Evolutionary conservation across 2,329 filamentous ascomycete genomes (phyloP), one percentile per base, ranked within the genome.

Genomic region (Exserohilum rostratum): DNA sequence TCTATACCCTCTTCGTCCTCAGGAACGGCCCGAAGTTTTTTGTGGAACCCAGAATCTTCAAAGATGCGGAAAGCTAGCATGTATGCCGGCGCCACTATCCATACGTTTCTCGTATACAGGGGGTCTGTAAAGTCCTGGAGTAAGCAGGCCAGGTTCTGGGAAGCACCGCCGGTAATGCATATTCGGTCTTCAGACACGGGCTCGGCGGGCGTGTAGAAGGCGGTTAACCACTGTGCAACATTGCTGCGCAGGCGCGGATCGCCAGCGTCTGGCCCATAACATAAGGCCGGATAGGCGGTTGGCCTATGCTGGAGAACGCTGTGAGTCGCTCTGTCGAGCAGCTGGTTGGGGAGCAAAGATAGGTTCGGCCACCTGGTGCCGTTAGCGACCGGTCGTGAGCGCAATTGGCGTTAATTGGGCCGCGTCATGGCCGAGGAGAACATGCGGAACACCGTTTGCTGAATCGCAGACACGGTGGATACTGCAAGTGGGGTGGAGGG

Each of bases 1-100:
- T 96, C 86, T 34, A 96, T 77, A 0, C 92, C 92, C 66, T 91
- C 85, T 0, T 85, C 85, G 67, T 93, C 90, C 76, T 96, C 91
- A 0, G 88, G 87, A 11, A 93, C 83, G 1, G 86, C 88, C 45
- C 82, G 82, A 68, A 96, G 69, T 31, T 86, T 84, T 3, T 83
- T 83, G 4, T 80, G 79, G 62, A 96, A 91, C 1, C 55, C 91
- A 89, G 5, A 87, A 74, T 97, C 93, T 53, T 90, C 87, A 67
- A 96, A 92, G 51, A 96, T 90, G n/a, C 87, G 83, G 67, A 90
- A 92, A 0, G 87, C 90, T n/a, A 96, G 80, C 74, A 91, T 90
- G 71, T 96, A 96, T 42, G 88, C 89, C 4, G 93, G 93, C 17
- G 89, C 86, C 1, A 92, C 86, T 75, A 93, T 84, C 89, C 90